Percentiles rank a stretch among this genome's conserved stretches.
Conservation (phyloP, 2,329 filamentous ascomycete species). For the Colletotrichum sp. region DNA sequence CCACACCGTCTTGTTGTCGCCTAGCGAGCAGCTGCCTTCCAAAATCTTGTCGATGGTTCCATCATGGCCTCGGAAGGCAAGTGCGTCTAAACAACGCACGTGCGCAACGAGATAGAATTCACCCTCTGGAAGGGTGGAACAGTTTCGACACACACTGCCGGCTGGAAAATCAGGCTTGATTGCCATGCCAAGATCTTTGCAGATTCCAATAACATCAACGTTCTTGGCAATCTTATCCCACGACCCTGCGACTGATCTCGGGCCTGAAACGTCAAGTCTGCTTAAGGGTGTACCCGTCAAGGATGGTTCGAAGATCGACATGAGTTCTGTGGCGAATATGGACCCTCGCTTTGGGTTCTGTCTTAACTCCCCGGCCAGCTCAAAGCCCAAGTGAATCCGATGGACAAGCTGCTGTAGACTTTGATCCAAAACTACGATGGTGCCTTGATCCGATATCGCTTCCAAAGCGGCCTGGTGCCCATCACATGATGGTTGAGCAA, state of each 20-base stretch:
- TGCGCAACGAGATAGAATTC: not conserved
- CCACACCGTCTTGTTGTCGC: not conserved
- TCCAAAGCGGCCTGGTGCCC: not conserved
- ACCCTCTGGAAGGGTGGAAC: not conserved
- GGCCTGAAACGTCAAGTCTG: not conserved
- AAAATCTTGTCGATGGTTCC: not conserved
- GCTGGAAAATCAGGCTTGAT: not conserved
- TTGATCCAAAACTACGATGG: not conserved
- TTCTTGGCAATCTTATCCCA: not conserved
- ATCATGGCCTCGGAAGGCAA: not conserved
- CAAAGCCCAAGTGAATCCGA: not conserved
- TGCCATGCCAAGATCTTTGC: not conserved
- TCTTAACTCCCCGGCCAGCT: not conserved
- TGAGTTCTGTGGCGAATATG: not conserved
- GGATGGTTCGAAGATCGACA: not conserved
- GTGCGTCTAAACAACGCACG: not conserved
- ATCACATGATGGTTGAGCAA: not conserved
- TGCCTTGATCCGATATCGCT: not conserved
- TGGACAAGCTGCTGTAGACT: not conserved
- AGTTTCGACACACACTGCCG: not conserved
- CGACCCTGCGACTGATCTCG: not conserved
- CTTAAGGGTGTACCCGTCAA: not conserved
- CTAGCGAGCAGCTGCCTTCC: not conserved
- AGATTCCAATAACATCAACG: not conserved
- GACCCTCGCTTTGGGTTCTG: not conserved